Base-by-base conservation (phyloP, 2,329 filamentous ascomycete species). In the Phyllosticta citriasiana region DNA sequence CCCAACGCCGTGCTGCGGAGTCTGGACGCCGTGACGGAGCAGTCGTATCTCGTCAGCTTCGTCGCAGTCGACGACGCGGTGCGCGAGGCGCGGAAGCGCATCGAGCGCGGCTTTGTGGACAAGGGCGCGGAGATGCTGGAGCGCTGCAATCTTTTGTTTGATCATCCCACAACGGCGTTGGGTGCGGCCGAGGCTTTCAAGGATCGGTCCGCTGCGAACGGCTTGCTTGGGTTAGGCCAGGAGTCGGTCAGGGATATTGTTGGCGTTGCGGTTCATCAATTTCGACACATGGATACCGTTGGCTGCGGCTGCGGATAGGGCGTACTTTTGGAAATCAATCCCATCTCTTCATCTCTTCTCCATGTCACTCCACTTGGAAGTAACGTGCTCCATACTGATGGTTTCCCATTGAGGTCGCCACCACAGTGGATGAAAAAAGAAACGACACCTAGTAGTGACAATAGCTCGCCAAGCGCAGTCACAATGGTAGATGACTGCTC, bases 121-220 rank as follows among this genome's bases (percentile, higher is more conserved):
- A 71, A 73, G 12, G 72, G 70, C 2, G 73, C 75, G 69, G 71
- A 73, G 52, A 62, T 77, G 53, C 66, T 76, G 59, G 72, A 76
- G 61, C 66, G 73, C 57, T 30, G 27, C 27, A 73, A 70, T 58
- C 65, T 76, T 2, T 59, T 76, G 27, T 74, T 72, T 61, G 73
- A 76, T 59, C 33, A 12, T 33, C 10, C 10, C 16, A 12, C 33
- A 40, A 65, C 69, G 57, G 40, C 63, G 52, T 26, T 64, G 73
- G 52, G 62, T 57, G 64, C 67, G 2, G 64, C 62, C 2, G 62
- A 62, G 22, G 62, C 68, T 1, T 76, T 76, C 59, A 55, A 67
- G 57, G 57, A 66, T 50, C 63, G 64, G 54, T 71, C 66, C 40
- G 66, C 19, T 22, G 19, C 69, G 14, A 74, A 74, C 59, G 59